Conservation (phyloP, 2,329 filamentous ascomycete genomes). For the Penicillium sp. region DNA sequence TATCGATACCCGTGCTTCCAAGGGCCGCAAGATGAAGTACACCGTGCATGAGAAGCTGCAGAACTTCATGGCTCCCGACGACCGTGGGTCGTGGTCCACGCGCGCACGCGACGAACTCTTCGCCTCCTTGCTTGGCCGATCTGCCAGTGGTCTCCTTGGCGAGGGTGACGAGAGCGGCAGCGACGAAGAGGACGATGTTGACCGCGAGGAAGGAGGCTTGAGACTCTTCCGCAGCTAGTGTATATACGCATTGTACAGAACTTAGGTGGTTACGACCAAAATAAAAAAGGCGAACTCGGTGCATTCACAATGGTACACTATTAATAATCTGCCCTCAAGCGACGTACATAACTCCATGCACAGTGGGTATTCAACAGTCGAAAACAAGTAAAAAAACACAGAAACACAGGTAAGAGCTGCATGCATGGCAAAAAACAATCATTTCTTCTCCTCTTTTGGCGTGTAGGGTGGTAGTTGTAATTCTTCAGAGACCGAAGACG, state of each 20-base stretch:
- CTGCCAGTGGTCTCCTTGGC: slow-evolving; percentile 64
- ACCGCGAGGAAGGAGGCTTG: slow-evolving; percentile 36
- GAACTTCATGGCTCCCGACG: slow-evolving; percentile 96
- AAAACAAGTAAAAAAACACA: not conserved
- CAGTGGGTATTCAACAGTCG: not conserved
- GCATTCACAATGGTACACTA: slow-evolving; percentile 3
- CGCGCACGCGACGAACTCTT: slow-evolving; percentile 77
- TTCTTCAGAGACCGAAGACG: not conserved
- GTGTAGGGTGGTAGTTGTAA: slow-evolving; percentile 5
- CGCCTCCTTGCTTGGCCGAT: slow-evolving; percentile 67
- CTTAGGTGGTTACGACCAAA: slow-evolving; percentile 4
- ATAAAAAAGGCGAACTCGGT: slow-evolving; percentile 3
- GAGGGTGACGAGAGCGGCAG: slow-evolving; percentile 59
- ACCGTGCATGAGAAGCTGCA: slow-evolving; percentile 96
- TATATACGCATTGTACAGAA: slow-evolving; percentile 7
- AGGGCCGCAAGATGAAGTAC: slow-evolving; percentile 90
- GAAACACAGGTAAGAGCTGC: not conserved
- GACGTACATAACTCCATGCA: not conserved
- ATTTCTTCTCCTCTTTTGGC: slow-evolving; percentile 1
- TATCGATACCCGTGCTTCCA: slow-evolving; percentile 92
- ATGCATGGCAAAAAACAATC: not conserved
- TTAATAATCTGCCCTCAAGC: not conserved
- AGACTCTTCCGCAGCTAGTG: slow-evolving; percentile 34
- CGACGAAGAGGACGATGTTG: slow-evolving; percentile 31
- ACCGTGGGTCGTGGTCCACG: slow-evolving; percentile 77